phyloP scores from a whole-genome alignment of 2,329 filamentous ascomycete genomes.

The Aspergillus japonicus region DNA sequence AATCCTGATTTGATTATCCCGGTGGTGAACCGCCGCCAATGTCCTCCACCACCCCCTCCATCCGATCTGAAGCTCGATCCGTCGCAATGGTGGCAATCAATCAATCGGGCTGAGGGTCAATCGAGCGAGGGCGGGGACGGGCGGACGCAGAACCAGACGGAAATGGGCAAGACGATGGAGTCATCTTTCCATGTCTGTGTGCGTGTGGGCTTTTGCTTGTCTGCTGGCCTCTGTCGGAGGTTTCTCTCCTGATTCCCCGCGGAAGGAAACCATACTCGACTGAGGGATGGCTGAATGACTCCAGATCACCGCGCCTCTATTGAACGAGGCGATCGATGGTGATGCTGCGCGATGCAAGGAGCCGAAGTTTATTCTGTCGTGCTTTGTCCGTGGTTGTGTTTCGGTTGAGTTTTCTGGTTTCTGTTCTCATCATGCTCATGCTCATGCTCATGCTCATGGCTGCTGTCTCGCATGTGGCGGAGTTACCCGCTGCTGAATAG shows the following conservation, averaged over 20 bases:
- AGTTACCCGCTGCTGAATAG: background rate
- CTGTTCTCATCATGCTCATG: background rate
- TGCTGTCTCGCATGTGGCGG: background rate
- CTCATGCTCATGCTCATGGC: background rate
- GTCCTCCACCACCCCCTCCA: background rate
- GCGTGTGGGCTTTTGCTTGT: background rate
- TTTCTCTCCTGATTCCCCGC: background rate
- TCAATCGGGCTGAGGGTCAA: background rate
- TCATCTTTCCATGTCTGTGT: too few relatives aligned
- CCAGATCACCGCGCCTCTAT: background rate
- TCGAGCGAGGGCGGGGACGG: background rate
- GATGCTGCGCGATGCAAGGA: constrained; percentile 3
- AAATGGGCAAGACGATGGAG: too few relatives aligned
- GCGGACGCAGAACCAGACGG: background rate
- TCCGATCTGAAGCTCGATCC: background rate
- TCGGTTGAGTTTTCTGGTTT: background rate
- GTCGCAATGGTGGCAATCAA: background rate
- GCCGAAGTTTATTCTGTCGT: background rate
- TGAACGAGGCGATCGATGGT: background rate
- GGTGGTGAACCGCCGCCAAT: background rate
- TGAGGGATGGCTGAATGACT: background rate
- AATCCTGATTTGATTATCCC: background rate
- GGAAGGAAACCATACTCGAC: background rate
- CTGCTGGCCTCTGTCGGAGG: background rate
- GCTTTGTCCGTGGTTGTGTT: background rate